phyloP scores from a whole-genome alignment of 2,329 filamentous ascomycete genomes.

The Ophiostoma montium region DNA sequence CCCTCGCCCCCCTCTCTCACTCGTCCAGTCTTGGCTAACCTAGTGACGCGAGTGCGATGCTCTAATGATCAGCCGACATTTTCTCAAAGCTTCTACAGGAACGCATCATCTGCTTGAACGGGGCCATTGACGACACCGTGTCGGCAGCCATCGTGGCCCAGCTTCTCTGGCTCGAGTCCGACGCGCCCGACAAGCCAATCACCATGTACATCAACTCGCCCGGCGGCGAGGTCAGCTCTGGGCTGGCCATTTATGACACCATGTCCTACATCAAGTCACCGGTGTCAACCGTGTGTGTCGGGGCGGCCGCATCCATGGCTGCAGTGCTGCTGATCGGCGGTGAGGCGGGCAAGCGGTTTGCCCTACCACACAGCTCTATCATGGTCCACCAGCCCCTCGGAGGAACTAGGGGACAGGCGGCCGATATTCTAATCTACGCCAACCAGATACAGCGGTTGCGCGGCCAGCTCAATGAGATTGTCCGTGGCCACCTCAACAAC shows the following conservation, averaged over 20 bases:
- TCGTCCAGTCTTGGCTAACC: neutral
- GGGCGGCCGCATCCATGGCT: constrained; percentile 91
- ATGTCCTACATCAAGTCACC: constrained; percentile 94
- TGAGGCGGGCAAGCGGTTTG: constrained; percentile 69
- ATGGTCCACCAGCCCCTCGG: constrained; percentile 97
- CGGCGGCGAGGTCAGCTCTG: constrained; percentile 80
- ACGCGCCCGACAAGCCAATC: constrained; percentile 87
- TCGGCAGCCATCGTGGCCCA: constrained; percentile 94
- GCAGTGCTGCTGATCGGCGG: constrained; percentile 79
- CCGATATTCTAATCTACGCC: constrained; percentile 90
- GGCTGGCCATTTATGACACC: constrained; percentile 89
- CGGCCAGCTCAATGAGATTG: constrained; percentile 79
- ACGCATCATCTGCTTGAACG: constrained; percentile 88
- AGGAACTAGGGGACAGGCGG: constrained; percentile 48
- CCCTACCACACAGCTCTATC: constrained; percentile 81
- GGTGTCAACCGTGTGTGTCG: constrained; percentile 88
- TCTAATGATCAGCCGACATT: constrained; percentile 50
- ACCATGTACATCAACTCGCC: constrained; percentile 97
- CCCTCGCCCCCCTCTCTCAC: neutral
- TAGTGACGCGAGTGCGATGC: neutral
- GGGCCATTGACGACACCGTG: constrained; percentile 75
- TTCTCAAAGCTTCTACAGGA: constrained; percentile 77
- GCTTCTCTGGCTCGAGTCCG: constrained; percentile 93
- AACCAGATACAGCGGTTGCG: constrained; percentile 88
- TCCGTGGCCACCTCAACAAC: constrained; percentile 71